These are phyloP conservation scores for Hydnomerulius pinastri DNA, from an alignment of 768 basidiomycete species.

Conservation along the genomic window DNA sequence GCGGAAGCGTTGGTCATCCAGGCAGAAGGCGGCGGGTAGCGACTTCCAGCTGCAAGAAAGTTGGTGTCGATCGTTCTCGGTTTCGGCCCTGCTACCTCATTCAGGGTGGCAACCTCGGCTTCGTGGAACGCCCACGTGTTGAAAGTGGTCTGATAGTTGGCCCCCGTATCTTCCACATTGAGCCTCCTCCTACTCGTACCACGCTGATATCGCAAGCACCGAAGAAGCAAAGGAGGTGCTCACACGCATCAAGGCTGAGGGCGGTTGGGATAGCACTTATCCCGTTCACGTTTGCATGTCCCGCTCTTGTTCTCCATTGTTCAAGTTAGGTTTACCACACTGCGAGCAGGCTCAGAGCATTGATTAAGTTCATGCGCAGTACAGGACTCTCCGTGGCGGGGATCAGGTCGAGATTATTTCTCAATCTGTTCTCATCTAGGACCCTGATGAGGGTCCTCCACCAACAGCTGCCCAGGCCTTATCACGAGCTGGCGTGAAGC, in stretches of 20 bases:
- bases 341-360: too few species aligned
- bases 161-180: slow-evolving; percentile 73
- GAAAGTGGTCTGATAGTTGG: slow-evolving; percentile 71
- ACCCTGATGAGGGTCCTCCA: too few species aligned
- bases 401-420: too few species aligned
- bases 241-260: slow-evolving; percentile 69
- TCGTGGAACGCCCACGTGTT: slow-evolving; percentile 64
- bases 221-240: slow-evolving; percentile 68
- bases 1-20: slow-evolving; percentile 50
- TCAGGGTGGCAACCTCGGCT: slow-evolving; percentile 68
- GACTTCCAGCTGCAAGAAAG: neutral
- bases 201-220: slow-evolving; percentile 66
- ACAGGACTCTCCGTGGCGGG: too few species aligned
- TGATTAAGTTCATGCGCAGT: too few species aligned
- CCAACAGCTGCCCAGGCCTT: too few species aligned
- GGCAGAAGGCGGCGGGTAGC: slow-evolving; percentile 57
- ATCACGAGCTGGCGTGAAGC: too few species aligned
- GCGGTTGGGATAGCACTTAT: too few species aligned
- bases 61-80: slow-evolving; percentile 54
- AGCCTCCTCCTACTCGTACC: slow-evolving; percentile 50
- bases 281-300: too few species aligned
- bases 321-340: too few species aligned
- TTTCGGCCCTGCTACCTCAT: slow-evolving; percentile 77
- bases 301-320: too few species aligned
- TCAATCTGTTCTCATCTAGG: too few species aligned